phyloP scores from a whole-genome alignment of 2,329 filamentous ascomycete genomes.

The Neonectria sp. region DNA sequence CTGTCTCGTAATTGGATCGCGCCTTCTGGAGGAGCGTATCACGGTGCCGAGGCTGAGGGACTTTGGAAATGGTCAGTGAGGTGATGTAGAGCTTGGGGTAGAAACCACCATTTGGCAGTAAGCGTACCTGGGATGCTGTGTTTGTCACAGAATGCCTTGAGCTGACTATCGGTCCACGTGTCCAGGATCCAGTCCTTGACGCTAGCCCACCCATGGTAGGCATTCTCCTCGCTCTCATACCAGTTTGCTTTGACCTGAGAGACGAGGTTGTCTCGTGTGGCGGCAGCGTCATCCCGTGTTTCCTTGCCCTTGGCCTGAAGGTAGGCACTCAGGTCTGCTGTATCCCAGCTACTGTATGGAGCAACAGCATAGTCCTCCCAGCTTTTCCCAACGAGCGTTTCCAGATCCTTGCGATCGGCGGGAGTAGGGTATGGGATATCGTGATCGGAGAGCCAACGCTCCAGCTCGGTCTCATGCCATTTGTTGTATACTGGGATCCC shows the following conservation, averaged over 20 bases:
- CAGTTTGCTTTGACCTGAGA: conserved; percentile 80
- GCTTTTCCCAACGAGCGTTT: conserved; percentile 89
- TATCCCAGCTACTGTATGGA: conserved; percentile 85
- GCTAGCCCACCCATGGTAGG: conserved; percentile 78
- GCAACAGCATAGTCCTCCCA: conserved; percentile 85
- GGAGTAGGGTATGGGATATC: conserved; percentile 91
- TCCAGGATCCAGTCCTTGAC: conserved; percentile 95
- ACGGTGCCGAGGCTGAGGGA: conserved; percentile 88
- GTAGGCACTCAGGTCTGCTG: conserved; percentile 76
- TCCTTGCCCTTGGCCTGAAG: conserved; percentile 80
- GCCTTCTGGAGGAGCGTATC: conserved; percentile 85
- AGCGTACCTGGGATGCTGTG: conserved; percentile 81
- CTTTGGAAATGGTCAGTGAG: conserved; percentile 52
- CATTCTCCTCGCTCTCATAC: conserved; percentile 85
- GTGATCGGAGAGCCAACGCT: conserved; percentile 96
- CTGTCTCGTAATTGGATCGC: conserved; percentile 84
- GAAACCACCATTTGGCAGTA: background rate
- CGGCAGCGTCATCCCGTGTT: conserved; percentile 75
- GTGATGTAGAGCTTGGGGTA: too few relatives aligned
- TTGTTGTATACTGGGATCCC: conserved; percentile 86
- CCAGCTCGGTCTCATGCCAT: conserved; percentile 98
- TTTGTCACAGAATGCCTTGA: conserved; percentile 94
- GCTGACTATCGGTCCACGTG: conserved; percentile 92
- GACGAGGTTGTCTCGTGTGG: conserved; percentile 78
- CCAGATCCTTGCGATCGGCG: conserved; percentile 94